Conservation (phyloP, 495 filamentous ascomycete species). For the Hypoxylon perforatum region DNA sequence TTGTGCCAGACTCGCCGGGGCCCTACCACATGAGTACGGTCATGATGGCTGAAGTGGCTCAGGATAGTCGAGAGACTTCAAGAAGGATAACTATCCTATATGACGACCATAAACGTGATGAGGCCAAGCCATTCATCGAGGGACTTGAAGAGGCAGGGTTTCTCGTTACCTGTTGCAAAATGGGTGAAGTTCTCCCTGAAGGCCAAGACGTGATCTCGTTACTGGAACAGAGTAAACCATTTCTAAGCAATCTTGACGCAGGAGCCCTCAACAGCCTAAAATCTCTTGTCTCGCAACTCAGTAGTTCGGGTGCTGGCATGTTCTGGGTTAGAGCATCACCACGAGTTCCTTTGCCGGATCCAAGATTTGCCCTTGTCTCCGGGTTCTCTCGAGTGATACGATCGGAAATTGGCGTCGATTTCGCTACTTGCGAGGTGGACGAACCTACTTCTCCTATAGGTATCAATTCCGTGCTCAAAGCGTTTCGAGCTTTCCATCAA, state of each 20-base stretch:
- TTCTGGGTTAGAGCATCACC: too few relatives aligned
- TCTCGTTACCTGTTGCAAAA: constrained; percentile 30
- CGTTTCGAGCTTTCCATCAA: constrained; percentile 37
- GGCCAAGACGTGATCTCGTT: constrained; percentile 49
- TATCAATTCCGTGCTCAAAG: background rate
- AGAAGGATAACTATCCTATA: constrained; percentile 22
- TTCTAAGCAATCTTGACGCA: constrained; percentile 18
- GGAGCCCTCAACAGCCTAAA: too few relatives aligned
- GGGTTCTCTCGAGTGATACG: constrained; percentile 57
- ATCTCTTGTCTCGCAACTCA: too few relatives aligned
- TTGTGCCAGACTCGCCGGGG: constrained; percentile 42
- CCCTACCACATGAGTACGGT: constrained; percentile 46
- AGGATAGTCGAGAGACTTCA: background rate
- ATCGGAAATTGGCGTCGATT: constrained; percentile 49
- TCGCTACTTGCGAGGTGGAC: constrained; percentile 58
- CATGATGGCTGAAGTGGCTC: constrained; percentile 19
- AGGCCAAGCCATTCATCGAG: background rate
- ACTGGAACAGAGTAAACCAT: constrained; percentile 28
- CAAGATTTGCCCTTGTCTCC: constrained; percentile 48
- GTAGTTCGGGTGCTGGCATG: constrained; percentile 20
- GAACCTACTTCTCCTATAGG: too few relatives aligned
- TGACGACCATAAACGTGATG: constrained; percentile 1
- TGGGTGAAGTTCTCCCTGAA: constrained; percentile 35
- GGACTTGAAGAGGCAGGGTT: constrained; percentile 25
- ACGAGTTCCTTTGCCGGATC: constrained; percentile 47